Conservation (phyloP, 306 rosid species). For the Casuarina cunninghamiana region DNA sequence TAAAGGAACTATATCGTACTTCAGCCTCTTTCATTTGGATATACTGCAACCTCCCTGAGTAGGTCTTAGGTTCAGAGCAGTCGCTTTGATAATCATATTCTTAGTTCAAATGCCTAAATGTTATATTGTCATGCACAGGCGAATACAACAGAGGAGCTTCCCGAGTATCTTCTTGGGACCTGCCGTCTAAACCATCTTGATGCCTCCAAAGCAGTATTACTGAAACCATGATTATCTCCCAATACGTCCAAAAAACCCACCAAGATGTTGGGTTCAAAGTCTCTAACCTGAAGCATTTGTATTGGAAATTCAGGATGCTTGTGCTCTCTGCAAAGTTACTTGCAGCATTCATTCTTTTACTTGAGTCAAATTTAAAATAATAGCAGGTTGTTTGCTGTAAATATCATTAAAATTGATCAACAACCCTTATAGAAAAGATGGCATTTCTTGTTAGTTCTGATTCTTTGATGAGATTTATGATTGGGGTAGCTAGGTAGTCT, state of each 20-base stretch:
- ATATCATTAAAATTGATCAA: constrained; percentile 32
- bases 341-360: constrained; percentile 43
- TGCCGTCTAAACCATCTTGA: constrained; percentile 79
- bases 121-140: constrained; percentile 40
- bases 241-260: background rate
- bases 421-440: constrained; percentile 7
- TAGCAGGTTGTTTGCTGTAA: constrained; percentile 36
- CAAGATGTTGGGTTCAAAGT: constrained; percentile 13
- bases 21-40: background rate
- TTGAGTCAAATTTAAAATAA: constrained; percentile 35
- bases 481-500: background rate
- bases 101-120: background rate
- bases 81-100: background rate
- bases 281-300: constrained; percentile 16
- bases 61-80: background rate
- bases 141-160: constrained; percentile 79
- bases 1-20: background rate
- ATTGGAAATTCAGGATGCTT: constrained; percentile 25
- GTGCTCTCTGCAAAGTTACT: constrained; percentile 32
- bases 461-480: background rate
- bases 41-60: background rate
- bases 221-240: constrained; percentile 30
- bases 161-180: constrained; percentile 80
- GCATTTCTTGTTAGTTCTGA: constrained; percentile 11
- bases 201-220: constrained; percentile 56